These are phyloP conservation scores for Lipomyces japonicus DNA, from an alignment of 805 yeast species.

Conservation along the genomic window DNA sequence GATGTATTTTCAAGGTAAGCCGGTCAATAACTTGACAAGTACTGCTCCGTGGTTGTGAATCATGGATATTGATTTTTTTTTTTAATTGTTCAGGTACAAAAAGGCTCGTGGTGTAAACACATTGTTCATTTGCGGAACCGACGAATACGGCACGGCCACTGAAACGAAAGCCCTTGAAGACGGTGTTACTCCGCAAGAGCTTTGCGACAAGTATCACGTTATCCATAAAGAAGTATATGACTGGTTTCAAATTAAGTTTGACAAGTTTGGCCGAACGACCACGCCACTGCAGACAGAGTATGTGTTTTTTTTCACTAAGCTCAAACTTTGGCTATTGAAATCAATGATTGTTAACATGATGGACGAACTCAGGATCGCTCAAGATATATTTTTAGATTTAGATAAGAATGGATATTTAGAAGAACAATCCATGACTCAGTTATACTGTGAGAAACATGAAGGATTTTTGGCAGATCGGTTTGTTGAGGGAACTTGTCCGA, in stretches of 20 bases:
- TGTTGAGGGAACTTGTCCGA: conserved; percentile 97
- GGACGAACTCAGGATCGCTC: conserved; percentile 84
- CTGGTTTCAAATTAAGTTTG: conserved; percentile 96
- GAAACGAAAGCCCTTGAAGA: conserved; percentile 98
- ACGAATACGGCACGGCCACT: conserved; percentile 99
- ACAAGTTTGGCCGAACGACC: conserved; percentile 94
- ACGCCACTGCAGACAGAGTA: conserved; percentile 79
- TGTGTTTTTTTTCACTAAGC: background rate
- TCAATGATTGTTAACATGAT: background rate
- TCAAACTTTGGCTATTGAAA: background rate
- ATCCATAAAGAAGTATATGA: conserved; percentile 88
- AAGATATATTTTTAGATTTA: conserved; percentile 78
- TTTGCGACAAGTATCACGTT: conserved; percentile 85
- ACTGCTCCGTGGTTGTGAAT: conserved; percentile 82
- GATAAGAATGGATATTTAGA: conserved; percentile 75
- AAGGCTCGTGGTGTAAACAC: conserved; percentile 86
- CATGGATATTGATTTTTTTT: conserved; percentile 61
- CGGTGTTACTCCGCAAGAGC: conserved; percentile 76
- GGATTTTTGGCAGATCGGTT: conserved; percentile 93
- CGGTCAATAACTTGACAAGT: conserved; percentile 84
- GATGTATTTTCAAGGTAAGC: conserved; percentile 78
- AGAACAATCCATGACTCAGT: conserved; percentile 82
- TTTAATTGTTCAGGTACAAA: conserved; percentile 53
- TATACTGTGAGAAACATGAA: conserved; percentile 85
- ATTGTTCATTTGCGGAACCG: conserved; percentile 91